Conservation (phyloP, 1,284 basidiomycete species). For the Cutaneotrichosporon daszewskae region DNA sequence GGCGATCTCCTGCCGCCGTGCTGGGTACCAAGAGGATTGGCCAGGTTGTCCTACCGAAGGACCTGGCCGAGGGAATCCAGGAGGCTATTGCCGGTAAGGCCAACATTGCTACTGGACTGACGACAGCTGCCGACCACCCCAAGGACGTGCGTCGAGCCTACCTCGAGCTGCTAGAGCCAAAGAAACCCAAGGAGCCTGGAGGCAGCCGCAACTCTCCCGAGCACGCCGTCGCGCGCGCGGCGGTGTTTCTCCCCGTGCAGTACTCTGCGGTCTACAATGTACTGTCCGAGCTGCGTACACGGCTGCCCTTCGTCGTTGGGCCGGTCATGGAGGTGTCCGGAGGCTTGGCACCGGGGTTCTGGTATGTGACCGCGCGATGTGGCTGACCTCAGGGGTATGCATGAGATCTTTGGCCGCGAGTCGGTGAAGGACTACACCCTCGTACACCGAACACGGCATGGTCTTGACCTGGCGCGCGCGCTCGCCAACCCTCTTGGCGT, state of each 20-base stretch:
- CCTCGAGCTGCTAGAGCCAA: constrained; percentile 19
- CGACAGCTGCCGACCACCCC: constrained; percentile 15
- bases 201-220: constrained; percentile 13
- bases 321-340: constrained; percentile 46
- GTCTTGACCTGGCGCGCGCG: constrained; percentile 32
- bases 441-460: constrained; percentile 35
- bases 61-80: constrained; percentile 51
- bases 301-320: constrained; percentile 32
- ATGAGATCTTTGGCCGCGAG: constrained; percentile 35
- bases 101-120: neutral
- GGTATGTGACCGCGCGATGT: constrained; percentile 30
- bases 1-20: constrained; percentile 72
- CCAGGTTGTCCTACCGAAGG: constrained; percentile 61
- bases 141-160: constrained; percentile 24
- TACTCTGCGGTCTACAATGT: constrained; percentile 49
- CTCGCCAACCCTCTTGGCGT: constrained; percentile 1
- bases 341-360: constrained; percentile 47
- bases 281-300: constrained; percentile 39
- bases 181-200: constrained; percentile 7
- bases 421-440: constrained; percentile 18
- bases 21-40: constrained; percentile 70
- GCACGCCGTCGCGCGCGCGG: constrained; percentile 46
- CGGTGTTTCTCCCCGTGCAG: constrained; percentile 49
- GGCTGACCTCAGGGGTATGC: constrained; percentile 17
- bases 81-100: constrained; percentile 39